Evolutionary conservation across 2,329 filamentous ascomycete species (phyloP), one percentile per base, ranked within the genome.

Genomic region (Colletotrichum spaethianum): DNA sequence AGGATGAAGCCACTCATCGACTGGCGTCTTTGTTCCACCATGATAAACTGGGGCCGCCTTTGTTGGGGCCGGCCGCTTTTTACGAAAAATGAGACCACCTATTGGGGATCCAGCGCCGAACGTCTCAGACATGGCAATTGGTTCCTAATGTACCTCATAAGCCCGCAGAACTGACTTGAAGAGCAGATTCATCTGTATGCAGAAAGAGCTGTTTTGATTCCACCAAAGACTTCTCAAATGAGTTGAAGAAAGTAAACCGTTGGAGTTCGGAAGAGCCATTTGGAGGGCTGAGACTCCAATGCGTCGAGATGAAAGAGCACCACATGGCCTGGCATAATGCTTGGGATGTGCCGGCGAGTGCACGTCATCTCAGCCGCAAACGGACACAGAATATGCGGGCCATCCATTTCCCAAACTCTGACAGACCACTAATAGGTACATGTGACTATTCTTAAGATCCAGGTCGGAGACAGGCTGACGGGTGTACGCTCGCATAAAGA

Each of bases 341-440:
- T 50, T 63, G 44, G 42, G 53, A 44, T 36, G 42, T 48, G 31
- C 18, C 40, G 23, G 28, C n/a, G 20, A 16, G 31, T 18, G n/a
- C 23, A 48, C 70, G 53, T 57, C 57, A 72, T 50, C 3, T 26
- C 52, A 55, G 48, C 65, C 53, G 70, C 65, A 72, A 70, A 64
- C 66, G 66, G 70, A 46, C 14, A 31, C 14, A 33, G 44, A 48
- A 23, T 48, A 36, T 46, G 33, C 14, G 16, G n/a, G 50, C 33
- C 52, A 23, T 38, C 52, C 64, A 26, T 61, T 60, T 31, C 26
- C 28, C 20, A 53, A 40, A 40, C 14, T 44, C 28, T 42, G 38
- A 59, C 31, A 20, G 44, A n/a, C 59, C 42, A 44, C 57, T 20
- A 33, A 23, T 50, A 26, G 40, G n/a, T 23, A 50, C 36, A 42